Percentiles rank a stretch among this genome's conserved stretches.
These are phyloP conservation scores for Malus orientalis DNA, from an alignment of 306 rosid species.

Conservation along the genomic window DNA sequence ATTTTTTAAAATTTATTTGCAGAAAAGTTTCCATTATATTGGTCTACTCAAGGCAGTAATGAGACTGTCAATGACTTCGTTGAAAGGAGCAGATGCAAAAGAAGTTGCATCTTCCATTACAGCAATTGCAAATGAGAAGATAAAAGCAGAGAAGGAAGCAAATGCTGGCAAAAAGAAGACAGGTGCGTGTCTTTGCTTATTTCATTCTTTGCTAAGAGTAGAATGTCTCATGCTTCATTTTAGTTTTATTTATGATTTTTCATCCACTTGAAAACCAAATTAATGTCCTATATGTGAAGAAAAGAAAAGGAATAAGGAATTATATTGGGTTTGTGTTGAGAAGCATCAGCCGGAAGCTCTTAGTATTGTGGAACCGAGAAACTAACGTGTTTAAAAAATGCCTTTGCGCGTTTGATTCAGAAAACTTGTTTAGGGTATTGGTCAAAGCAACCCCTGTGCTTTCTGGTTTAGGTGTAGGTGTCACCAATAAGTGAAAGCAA, in stretches of 20 bases:
- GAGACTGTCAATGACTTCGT: slow-evolving; percentile 69
- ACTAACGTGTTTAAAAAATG: neutral
- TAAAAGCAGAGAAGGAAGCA: slow-evolving; percentile 86
- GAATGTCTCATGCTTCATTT: neutral
- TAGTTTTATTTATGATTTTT: neutral
- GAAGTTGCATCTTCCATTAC: slow-evolving; percentile 80
- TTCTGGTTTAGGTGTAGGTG: neutral
- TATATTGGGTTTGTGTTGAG: neutral
- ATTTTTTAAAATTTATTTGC: slow-evolving; percentile 11
- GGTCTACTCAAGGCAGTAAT: slow-evolving; percentile 66
- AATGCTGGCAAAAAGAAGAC: slow-evolving; percentile 85
- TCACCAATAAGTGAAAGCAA: neutral
- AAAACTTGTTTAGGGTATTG: neutral
- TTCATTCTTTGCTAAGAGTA: neutral
- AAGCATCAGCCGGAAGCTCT: neutral
- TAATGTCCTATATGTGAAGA: neutral
- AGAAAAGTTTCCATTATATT: slow-evolving; percentile 83
- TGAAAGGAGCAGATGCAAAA: slow-evolving; percentile 93
- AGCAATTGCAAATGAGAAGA: slow-evolving; percentile 88
- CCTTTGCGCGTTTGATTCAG: neutral
- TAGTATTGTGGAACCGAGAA: neutral
- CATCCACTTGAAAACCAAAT: neutral
- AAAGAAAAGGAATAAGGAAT: neutral
- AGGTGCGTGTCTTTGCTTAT: slow-evolving; percentile 29
- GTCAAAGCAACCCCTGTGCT: neutral